Percentiles rank a stretch among this genome's conserved stretches.
Conservation (phyloP, 2,329 filamentous ascomycete genomes). For the Aspergillus terreus region DNA sequence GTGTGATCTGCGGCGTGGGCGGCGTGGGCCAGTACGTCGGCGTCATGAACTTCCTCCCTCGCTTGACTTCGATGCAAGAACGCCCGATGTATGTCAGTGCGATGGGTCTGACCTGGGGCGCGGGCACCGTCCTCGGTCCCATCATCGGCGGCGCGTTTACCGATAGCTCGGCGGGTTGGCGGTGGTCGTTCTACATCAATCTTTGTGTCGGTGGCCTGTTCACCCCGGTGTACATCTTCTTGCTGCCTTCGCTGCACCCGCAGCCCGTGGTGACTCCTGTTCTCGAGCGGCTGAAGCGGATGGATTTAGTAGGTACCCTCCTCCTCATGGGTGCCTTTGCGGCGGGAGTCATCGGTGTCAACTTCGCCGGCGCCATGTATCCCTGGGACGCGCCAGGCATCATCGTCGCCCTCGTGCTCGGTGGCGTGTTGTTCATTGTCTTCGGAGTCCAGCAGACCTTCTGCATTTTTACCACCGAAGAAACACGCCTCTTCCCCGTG, state of each 20-base stretch:
- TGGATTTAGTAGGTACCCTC: constrained; percentile 36
- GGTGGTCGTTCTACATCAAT: constrained; percentile 54
- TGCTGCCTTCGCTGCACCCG: neutral
- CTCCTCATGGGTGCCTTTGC: constrained; percentile 43
- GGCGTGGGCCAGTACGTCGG: constrained; percentile 25
- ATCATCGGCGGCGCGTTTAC: constrained; percentile 13
- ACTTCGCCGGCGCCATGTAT: constrained; percentile 50
- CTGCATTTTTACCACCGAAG: constrained; percentile 42
- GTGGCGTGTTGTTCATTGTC: constrained; percentile 40
- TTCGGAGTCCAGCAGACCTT: constrained; percentile 47
- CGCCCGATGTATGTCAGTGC: constrained; percentile 29
- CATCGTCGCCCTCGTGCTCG: constrained; percentile 24
- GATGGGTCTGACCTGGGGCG: constrained; percentile 34
- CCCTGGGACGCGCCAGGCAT: constrained; percentile 41
- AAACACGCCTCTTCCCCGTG: constrained; percentile 48
- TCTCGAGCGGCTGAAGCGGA: constrained; percentile 22
- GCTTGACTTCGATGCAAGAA: constrained; percentile 16
- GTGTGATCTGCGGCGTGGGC: constrained; percentile 18
- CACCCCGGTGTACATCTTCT: constrained; percentile 29
- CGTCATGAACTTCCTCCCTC: constrained; percentile 21
- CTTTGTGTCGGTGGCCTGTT: constrained; percentile 44
- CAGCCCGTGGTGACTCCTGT: neutral
- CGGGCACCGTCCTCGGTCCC: constrained; percentile 34
- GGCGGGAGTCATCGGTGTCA: constrained; percentile 45
- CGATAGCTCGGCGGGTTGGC: constrained; percentile 20